These are phyloP conservation scores for Solanum hybrid DNA, from an alignment of 305 asterid genomes.

Conservation along the genomic window DNA sequence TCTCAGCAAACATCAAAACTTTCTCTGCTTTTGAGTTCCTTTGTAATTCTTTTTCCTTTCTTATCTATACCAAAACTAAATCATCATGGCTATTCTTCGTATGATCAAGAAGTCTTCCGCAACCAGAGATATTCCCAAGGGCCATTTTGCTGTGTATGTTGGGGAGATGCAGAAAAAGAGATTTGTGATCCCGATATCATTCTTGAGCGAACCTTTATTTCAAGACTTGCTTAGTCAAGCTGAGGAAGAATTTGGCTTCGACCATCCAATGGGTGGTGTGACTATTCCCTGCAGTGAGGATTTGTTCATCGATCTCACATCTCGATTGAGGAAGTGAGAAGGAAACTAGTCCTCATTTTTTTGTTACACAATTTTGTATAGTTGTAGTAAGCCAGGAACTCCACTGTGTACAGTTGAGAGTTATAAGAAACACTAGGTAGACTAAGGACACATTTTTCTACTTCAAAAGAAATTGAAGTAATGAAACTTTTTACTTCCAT, in stretches of 20 bases:
- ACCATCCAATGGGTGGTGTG: constrained; percentile 9
- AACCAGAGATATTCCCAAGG: constrained; percentile 1
- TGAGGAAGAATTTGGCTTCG: constrained; percentile 4
- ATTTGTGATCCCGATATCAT: constrained; percentile 12
- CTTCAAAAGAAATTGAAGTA: neutral
- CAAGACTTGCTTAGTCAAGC: constrained; percentile 19
- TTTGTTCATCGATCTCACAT: neutral
- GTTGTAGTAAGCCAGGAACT: neutral
- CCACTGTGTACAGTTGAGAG: neutral
- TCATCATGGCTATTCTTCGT: neutral
- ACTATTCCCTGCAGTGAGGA: constrained; percentile 35
- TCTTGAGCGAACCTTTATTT: constrained; percentile 21
- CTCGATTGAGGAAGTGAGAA: neutral
- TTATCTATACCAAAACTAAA: neutral
- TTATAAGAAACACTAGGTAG: neutral
- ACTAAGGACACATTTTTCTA: neutral
- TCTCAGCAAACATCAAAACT: neutral
- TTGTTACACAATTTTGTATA: neutral
- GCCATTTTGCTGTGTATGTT: constrained; percentile 7
- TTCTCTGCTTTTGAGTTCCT: neutral
- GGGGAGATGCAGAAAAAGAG: constrained; percentile 11
- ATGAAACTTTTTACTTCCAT: neutral
- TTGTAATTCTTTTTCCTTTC: neutral
- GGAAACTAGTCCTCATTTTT: neutral
- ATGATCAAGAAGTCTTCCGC: neutral